Conservation (phyloP, 768 basidiomycete genomes). For the Clathrus columnatus region DNA sequence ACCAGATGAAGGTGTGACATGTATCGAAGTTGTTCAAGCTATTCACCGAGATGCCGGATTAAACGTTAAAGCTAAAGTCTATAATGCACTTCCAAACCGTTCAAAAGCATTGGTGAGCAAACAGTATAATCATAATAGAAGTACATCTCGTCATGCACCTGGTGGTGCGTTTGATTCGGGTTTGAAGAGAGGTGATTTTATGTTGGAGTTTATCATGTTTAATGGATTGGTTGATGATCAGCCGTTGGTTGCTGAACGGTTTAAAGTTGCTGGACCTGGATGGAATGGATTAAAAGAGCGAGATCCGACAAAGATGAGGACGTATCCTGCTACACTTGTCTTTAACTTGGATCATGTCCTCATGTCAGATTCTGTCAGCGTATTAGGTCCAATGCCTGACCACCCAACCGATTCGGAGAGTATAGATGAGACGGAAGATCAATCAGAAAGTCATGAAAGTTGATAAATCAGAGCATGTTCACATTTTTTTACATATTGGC, state of each 20-base stretch:
- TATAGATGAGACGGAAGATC: neutral
- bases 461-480: no score
- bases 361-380: neutral
- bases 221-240: constrained; percentile 50
- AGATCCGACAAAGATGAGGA: neutral
- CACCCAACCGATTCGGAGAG: neutral
- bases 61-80: constrained; percentile 19
- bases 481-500: no score
- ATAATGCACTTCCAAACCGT: constrained; percentile 31
- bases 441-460: no score
- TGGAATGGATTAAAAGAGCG: constrained; percentile 4
- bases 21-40: constrained; percentile 54
- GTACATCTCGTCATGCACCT: constrained; percentile 52
- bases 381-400: neutral
- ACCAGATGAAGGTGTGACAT: constrained; percentile 48
- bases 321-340: constrained; percentile 2
- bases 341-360: neutral
- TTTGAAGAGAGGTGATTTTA: constrained; percentile 59
- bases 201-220: constrained; percentile 49
- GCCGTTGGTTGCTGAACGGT: constrained; percentile 4
- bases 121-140: constrained; percentile 59
- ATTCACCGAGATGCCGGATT: constrained; percentile 26
- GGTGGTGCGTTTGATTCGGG: constrained; percentile 59
- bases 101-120: constrained; percentile 28
- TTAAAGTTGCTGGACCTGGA: constrained; percentile 1